Evolutionary conservation across 495 filamentous ascomycete species (phyloP), one percentile per base, ranked within the genome.

Genomic region (Acidomyces sp.): DNA sequence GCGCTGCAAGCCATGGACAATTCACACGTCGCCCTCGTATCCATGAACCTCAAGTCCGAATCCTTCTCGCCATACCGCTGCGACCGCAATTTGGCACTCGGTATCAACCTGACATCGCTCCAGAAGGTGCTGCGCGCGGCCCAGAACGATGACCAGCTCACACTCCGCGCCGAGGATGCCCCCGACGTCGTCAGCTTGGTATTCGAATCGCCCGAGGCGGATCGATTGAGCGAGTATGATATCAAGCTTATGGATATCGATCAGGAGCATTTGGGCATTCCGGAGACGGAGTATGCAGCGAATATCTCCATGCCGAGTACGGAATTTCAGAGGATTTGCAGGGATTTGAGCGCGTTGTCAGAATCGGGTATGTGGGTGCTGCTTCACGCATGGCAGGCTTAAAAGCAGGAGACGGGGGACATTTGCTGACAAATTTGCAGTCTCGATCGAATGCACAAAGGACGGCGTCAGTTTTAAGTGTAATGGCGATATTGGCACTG

Each of bases 231-330:
- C 68, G 90, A 96, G 64, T 99, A 96, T 62, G 90, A 99, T 64
- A 80, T 99, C 66, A 99, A 99, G 75, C 73, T 99, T 48, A 99
- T 99, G 92, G 90, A 99, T 62, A 95, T 99, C 60, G 90, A 99
- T 64, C 90, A 99, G 65, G 90, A 99, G 68, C 90, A 99, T 62
- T 63, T 99, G 65, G 90, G 90, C 30, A 99, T 99, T 57, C 90
- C 90, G 20, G 92, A 96, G 49, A 99, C 92, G 10, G 90, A 96
- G 52, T 99, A 99, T 56, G 80, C 84, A 28, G 88, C 92, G 26
- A 87, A 80, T 20, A 79, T 96, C 40, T 70, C 69, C 41, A 84
- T 99, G 85, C 90, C 92, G 5, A 72, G 79, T 12, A 55, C 71
- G 13, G 90, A 99, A 64, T 99, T 99, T 66, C 80, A 84, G 68